Evolutionary conservation across 352 stramenopile species (phyloP).

Genomic region (Phytopythium kandeliae): DNA sequence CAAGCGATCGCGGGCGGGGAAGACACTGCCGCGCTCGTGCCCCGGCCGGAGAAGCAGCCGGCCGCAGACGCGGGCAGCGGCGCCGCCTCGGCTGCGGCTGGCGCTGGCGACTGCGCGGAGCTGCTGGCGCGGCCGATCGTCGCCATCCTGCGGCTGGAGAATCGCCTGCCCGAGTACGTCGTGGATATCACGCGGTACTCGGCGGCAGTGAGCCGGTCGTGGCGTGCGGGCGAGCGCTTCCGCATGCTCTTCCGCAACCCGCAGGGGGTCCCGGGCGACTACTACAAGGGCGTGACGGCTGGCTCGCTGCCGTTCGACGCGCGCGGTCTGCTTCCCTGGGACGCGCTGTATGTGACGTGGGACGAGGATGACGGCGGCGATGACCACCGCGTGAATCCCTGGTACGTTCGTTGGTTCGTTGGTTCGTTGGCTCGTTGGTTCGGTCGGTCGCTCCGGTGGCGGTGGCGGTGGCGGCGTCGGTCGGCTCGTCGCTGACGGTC

Average conservation of each 20-base stretch:
- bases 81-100: no score
- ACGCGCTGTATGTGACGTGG: constrained; percentile 75
- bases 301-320: constrained; percentile 55
- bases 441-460: no score
- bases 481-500: background rate
- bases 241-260: constrained; percentile 74
- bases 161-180: constrained; percentile 68
- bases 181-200: constrained; percentile 69
- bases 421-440: no score
- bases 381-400: constrained; percentile 81
- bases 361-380: constrained; percentile 81
- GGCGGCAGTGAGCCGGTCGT: constrained; percentile 43
- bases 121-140: constrained; percentile 29
- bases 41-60: constrained; percentile 9
- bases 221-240: constrained; percentile 64
- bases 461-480: no score
- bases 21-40: constrained; percentile 1
- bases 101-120: constrained; percentile 2
- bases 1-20: constrained; percentile 18
- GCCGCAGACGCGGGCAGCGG: constrained; percentile 4
- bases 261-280: constrained; percentile 58
- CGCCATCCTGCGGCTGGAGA: constrained; percentile 76
- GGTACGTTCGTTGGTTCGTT: constrained; percentile 31
- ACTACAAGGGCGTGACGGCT: constrained; percentile 60
- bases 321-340: constrained; percentile 72